These are phyloP conservation scores for Picea abies DNA, from an alignment of 83 land plant genomes.

Conservation along the genomic window DNA sequence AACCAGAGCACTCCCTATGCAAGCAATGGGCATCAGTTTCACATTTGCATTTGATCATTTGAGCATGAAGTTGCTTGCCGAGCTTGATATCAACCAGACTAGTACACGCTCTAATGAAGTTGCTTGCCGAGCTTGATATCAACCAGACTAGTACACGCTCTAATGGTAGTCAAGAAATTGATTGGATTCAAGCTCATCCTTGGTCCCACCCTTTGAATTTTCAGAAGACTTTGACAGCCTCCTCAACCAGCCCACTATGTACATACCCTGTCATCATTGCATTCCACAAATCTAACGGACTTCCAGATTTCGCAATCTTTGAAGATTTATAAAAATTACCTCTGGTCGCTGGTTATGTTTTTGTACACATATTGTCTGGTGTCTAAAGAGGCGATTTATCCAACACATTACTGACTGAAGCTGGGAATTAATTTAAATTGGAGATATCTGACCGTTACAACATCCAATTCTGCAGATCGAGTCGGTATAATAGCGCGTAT, in stretches of 20 bases:
- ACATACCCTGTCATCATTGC: conserved; percentile 23
- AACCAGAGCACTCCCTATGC: conserved; percentile 27
- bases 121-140: conserved; percentile 18
- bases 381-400: no score
- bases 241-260: conserved; percentile 15
- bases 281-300: conserved; percentile 14
- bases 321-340: no score
- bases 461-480: no score
- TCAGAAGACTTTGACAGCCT: conserved; percentile 23
- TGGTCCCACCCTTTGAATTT: neutral
- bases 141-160: conserved; percentile 13
- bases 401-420: no score
- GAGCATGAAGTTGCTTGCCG: conserved; percentile 36
- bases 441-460: no score
- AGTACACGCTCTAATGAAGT: conserved; percentile 26
- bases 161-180: conserved; percentile 22
- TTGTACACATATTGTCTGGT: no score
- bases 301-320: no score
- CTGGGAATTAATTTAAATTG: no score
- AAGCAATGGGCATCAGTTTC: conserved; percentile 3
- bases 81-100: neutral
- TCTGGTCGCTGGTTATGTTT: no score
- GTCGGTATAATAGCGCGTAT: no score
- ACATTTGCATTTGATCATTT: conserved; percentile 16
- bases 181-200: conserved; percentile 20